Conservation (phyloP, 176 grass and related monocot genomes). For the Secale cereale region DNA sequence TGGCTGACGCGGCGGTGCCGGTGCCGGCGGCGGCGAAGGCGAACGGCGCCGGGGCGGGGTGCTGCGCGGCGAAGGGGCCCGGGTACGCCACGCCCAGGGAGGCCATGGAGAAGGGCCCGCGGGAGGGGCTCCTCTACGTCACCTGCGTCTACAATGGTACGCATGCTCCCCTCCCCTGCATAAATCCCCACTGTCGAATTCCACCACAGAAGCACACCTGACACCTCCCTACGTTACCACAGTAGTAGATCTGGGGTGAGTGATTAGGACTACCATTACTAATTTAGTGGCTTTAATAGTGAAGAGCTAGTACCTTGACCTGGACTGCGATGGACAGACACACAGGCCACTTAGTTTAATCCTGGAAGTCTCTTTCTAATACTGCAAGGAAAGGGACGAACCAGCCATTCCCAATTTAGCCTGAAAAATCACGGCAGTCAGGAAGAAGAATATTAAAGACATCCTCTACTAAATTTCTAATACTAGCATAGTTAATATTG, state of each 20-base stretch:
- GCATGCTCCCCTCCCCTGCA: no score
- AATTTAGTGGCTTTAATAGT: background rate
- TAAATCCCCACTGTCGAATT: no score
- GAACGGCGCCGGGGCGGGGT: constrained; percentile 17
- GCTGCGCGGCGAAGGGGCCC: constrained; percentile 45
- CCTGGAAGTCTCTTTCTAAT: background rate
- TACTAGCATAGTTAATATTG: background rate
- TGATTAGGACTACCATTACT: background rate
- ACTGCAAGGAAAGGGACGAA: background rate
- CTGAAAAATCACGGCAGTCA: background rate
- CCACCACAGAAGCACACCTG: background rate
- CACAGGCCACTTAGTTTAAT: background rate
- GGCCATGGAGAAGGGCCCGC: constrained; percentile 76
- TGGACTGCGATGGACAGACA: background rate
- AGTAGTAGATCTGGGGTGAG: background rate
- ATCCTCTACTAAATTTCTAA: background rate
- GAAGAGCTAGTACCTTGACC: background rate
- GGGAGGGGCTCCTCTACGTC: constrained; percentile 87
- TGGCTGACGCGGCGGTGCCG: background rate
- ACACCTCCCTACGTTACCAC: background rate
- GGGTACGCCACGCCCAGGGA: constrained; percentile 85
- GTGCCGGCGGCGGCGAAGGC: background rate
- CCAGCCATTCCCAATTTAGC: background rate
- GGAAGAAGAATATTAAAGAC: background rate
- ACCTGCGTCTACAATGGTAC: constrained; percentile 93